Evolutionary conservation across 2,329 filamentous ascomycete species (phyloP).

Genomic region (Beauveria asiatica): DNA sequence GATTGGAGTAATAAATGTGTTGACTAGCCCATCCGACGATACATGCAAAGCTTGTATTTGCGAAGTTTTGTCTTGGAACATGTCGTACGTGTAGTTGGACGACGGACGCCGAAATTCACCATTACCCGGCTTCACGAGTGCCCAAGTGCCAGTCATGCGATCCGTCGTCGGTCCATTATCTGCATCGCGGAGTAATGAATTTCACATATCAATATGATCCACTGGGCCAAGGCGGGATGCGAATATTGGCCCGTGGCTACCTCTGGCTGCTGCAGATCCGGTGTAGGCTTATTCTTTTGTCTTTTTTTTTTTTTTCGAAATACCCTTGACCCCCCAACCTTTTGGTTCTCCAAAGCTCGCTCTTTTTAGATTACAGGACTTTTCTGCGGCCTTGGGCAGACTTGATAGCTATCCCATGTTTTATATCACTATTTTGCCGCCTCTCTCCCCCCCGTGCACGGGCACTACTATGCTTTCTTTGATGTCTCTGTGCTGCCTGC

Average conservation of each 20-base stretch:
- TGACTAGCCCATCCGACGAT: too few species aligned
- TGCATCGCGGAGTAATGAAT: too few species aligned
- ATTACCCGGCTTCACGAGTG: too few species aligned
- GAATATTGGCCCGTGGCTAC: background rate
- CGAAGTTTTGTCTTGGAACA: too few species aligned
- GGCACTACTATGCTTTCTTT: background rate
- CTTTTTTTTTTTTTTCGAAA: background rate
- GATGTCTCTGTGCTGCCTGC: background rate
- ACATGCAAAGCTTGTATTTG: too few species aligned
- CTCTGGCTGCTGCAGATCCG: background rate
- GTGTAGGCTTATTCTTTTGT: background rate
- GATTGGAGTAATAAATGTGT: too few species aligned
- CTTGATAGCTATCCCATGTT: background rate
- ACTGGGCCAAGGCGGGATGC: too few species aligned
- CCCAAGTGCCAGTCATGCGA: too few species aligned
- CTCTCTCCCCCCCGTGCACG: background rate
- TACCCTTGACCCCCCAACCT: background rate
- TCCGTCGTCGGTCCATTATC: too few species aligned
- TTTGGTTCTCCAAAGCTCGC: background rate
- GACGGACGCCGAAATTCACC: too few species aligned
- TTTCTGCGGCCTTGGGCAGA: background rate
- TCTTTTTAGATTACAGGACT: background rate
- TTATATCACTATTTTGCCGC: background rate
- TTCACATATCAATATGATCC: too few species aligned
- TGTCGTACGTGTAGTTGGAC: too few species aligned